These are phyloP conservation scores for Pleurotus pulmonarius DNA, from an alignment of 768 basidiomycete genomes.

Conservation along the genomic window DNA sequence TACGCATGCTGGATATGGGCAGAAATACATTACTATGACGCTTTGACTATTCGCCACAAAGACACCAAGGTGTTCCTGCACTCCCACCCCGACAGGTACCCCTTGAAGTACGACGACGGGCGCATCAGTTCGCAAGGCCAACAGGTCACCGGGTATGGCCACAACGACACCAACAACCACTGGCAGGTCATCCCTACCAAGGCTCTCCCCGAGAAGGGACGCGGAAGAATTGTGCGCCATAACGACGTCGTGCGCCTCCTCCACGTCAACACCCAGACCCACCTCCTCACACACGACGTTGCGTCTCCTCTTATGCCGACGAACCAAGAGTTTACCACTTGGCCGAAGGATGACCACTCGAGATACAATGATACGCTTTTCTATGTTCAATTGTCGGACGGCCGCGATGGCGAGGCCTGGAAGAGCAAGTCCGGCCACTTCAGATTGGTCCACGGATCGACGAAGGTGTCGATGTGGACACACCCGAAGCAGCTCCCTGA, in stretches of 20 bases:
- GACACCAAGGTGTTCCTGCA: conserved; percentile 93
- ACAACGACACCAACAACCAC: conserved; percentile 91
- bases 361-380: conserved; percentile 90
- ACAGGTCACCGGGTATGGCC: conserved; percentile 93
- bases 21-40: conserved; percentile 96
- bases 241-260: conserved; percentile 86
- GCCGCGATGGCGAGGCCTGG: conserved; percentile 76
- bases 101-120: conserved; percentile 91
- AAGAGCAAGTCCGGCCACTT: conserved; percentile 95
- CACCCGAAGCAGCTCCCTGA: conserved; percentile 83
- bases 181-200: conserved; percentile 97
- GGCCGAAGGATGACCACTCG: conserved; percentile 71
- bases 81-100: conserved; percentile 89
- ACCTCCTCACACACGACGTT: conserved; percentile 94
- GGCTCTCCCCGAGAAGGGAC: conserved; percentile 89
- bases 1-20: conserved; percentile 1
- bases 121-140: conserved; percentile 95
- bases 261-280: conserved; percentile 79
- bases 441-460: conserved; percentile 83
- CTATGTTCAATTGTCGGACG: conserved; percentile 69
- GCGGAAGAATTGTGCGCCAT: conserved; percentile 88
- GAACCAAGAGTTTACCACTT: conserved; percentile 98
- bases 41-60: conserved; percentile 83
- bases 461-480: conserved; percentile 94
- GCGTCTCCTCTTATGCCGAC: conserved; percentile 96